Conservation (phyloP, 371 early-diverging fungal species). For the Circinella umbellata region DNA sequence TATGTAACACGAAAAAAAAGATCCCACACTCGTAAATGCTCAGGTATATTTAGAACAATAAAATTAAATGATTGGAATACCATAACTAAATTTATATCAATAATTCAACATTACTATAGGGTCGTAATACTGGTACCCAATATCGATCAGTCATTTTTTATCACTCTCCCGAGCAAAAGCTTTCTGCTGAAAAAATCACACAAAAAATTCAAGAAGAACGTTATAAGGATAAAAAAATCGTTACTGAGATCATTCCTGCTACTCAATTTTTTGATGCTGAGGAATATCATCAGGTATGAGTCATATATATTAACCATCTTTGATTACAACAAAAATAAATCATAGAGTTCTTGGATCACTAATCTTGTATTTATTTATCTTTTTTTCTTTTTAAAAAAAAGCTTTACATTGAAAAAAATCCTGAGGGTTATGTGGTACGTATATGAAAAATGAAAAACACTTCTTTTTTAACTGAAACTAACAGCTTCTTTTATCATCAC, state of each 20-base stretch:
- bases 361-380: not conserved
- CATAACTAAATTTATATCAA: slow-evolving; percentile 8
- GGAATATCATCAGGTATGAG: slow-evolving; percentile 77
- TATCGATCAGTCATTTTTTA: slow-evolving; percentile 89
- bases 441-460: no score
- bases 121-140: slow-evolving; percentile 61
- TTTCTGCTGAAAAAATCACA: slow-evolving; percentile 70
- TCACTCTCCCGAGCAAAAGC: slow-evolving; percentile 72
- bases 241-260: slow-evolving; percentile 77
- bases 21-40: slow-evolving; percentile 36
- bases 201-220: slow-evolving; percentile 59
- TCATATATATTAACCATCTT: not conserved
- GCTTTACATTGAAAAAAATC: slow-evolving; percentile 46
- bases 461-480: no score
- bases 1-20: slow-evolving; percentile 12
- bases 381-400: not conserved
- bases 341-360: not conserved
- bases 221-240: slow-evolving; percentile 63
- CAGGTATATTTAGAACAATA: slow-evolving; percentile 1
- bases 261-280: slow-evolving; percentile 87
- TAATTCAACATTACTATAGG: slow-evolving; percentile 22
- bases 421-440: slow-evolving; percentile 46
- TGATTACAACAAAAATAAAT: not conserved
- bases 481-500: no score
- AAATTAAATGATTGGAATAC: not conserved